Evolutionary conservation across 176 grass and related monocot species (phyloP).

Genomic region (Puya raimondii): DNA sequence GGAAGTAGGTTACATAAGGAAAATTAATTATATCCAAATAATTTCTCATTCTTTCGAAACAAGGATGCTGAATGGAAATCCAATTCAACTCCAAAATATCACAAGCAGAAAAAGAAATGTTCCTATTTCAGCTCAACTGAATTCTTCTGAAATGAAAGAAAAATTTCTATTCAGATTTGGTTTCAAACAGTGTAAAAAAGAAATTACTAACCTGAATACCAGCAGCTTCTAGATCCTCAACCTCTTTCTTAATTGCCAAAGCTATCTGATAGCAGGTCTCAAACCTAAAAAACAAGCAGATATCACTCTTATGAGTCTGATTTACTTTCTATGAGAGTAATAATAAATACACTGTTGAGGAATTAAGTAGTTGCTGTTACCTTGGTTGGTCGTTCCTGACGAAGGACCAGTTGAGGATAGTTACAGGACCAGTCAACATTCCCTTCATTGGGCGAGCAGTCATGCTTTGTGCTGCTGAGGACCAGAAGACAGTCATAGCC

Average conservation of each 20-base stretch:
- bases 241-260: constrained; percentile 91
- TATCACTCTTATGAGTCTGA: background rate
- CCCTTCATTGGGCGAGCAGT: constrained; percentile 93
- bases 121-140: too few species aligned
- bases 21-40: too few species aligned
- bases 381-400: constrained; percentile 94
- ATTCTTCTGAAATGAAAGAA: too few species aligned
- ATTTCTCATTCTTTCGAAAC: too few species aligned
- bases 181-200: background rate
- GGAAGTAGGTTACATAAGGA: too few species aligned
- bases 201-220: constrained; percentile 58
- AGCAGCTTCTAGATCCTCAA: constrained; percentile 84
- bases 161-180: too few species aligned
- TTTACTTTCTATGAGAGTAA: background rate
- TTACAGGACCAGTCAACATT: constrained; percentile 90
- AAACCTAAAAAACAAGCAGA: constrained; percentile 32
- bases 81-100: background rate
- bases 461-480: constrained; percentile 66
- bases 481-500: constrained; percentile 93
- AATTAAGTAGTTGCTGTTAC: constrained; percentile 15
- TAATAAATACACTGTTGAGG: constrained; percentile 7
- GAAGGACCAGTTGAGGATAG: constrained; percentile 98
- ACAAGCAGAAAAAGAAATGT: background rate
- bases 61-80: too few species aligned
- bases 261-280: constrained; percentile 98